Percentiles rank a stretch among this genome's conserved stretches.
phyloP scores from a whole-genome alignment of 2,329 filamentous ascomycete species.

The Claviceps fusiformis region DNA sequence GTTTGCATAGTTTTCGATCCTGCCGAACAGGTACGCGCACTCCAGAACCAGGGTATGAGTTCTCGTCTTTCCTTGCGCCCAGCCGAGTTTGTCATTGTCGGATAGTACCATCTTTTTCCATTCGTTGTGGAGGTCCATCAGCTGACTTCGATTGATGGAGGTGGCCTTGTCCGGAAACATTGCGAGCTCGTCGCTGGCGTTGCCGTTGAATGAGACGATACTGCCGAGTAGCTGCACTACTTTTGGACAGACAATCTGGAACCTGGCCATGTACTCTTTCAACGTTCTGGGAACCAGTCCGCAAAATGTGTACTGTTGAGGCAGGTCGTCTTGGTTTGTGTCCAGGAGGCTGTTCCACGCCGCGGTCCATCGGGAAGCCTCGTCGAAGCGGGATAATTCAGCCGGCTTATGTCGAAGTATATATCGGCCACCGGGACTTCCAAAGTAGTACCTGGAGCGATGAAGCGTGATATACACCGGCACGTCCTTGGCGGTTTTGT shows the following conservation, averaged over 20 bases:
- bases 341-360: background rate
- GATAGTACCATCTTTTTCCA: background rate
- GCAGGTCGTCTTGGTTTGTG: background rate
- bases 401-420: constrained; percentile 13
- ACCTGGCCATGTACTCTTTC: constrained; percentile 8
- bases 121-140: background rate
- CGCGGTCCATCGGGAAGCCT: background rate
- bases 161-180: background rate
- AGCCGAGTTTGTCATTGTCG: background rate
- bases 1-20: background rate
- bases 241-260: constrained; percentile 5
- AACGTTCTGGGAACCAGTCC: constrained; percentile 12
- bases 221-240: constrained; percentile 9
- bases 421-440: constrained; percentile 12
- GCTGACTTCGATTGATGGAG: background rate
- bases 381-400: background rate
- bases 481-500: background rate
- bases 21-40: constrained; percentile 5
- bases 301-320: constrained; percentile 7
- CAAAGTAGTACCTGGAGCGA: constrained; percentile 12
- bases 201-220: constrained; percentile 7
- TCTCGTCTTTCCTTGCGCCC: background rate
- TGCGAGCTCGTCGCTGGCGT: background rate
- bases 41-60: constrained; percentile 4
- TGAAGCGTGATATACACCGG: background rate